Percentiles rank a stretch among this genome's conserved stretches.
phyloP scores from a whole-genome alignment of 163 green algal genomes.

The Scenedesmus sp. region DNA sequence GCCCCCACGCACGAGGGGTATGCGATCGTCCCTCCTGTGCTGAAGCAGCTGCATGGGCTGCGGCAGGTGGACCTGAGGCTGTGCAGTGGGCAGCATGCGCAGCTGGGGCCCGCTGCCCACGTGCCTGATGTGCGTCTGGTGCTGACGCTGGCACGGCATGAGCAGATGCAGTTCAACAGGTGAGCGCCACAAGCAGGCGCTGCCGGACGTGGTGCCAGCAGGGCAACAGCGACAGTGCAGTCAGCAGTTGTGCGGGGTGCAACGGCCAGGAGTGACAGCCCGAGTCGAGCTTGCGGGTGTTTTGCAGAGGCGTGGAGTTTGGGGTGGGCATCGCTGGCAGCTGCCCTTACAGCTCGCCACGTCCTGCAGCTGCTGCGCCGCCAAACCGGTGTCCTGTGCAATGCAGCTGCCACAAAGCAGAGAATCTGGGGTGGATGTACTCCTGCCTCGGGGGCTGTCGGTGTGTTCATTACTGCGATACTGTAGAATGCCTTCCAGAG shows the following conservation, averaged over 20 bases:
- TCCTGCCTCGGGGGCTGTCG: too few species aligned
- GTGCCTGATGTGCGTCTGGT: conserved; percentile 28
- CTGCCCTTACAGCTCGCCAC: too few species aligned
- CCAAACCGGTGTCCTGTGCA: not conserved
- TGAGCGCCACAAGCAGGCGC: not conserved
- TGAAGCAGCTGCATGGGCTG: conserved; percentile 1
- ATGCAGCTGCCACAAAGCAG: not conserved
- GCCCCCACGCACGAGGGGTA: conserved; percentile 44
- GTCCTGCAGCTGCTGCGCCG: not conserved
- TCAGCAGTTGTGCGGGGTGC: too few species aligned
- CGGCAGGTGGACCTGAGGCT: not conserved
- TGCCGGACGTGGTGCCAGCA: not conserved
- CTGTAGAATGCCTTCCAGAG: too few species aligned
- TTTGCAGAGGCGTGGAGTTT: too few species aligned
- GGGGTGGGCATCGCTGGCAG: too few species aligned
- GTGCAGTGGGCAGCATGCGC: conserved; percentile 16
- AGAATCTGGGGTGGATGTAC: too few species aligned
- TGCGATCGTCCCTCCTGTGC: not conserved
- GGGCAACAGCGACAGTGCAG: not conserved
- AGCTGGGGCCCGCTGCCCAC: conserved; percentile 24
- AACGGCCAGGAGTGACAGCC: too few species aligned
- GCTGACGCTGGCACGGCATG: conserved; percentile 42
- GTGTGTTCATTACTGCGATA: too few species aligned
- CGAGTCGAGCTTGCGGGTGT: too few species aligned
- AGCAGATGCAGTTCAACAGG: conserved; percentile 44